These are phyloP conservation scores for Sherardia arvensis DNA, from an alignment of 257 asterid genomes.

Conservation along the genomic window DNA sequence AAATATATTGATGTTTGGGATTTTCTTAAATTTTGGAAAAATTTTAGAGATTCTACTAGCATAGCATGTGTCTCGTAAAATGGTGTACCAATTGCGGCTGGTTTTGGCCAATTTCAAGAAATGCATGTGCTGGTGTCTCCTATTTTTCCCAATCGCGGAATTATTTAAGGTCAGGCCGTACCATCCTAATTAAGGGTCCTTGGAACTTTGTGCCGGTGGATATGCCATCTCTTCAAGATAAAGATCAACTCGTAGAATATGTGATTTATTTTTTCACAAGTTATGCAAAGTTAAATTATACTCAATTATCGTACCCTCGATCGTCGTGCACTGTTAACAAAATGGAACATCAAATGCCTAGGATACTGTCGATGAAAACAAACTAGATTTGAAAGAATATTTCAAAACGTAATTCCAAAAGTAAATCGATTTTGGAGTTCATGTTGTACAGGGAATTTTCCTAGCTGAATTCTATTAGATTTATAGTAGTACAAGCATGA, in stretches of 20 bases:
- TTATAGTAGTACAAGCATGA: no score
- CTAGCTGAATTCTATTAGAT: no score
- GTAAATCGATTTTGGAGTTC: no score
- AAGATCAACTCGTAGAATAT: conserved; percentile 2
- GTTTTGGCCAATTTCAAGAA: not conserved
- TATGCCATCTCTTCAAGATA: not conserved
- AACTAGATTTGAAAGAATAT: no score
- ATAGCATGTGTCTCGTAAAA: not conserved
- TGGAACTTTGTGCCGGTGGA: not conserved
- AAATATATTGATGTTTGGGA: not conserved
- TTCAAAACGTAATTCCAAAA: no score
- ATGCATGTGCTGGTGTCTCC: not conserved
- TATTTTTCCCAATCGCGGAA: not conserved
- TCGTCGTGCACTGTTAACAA: not conserved
- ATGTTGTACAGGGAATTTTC: no score
- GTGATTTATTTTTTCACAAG: no score
- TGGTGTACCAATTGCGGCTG: not conserved
- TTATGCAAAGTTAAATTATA: not conserved
- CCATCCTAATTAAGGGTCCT: not conserved
- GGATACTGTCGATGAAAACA: not conserved
- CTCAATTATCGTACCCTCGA: not conserved
- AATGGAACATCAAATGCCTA: not conserved
- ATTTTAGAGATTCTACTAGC: not conserved
- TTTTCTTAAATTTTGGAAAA: not conserved
- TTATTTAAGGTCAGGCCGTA: not conserved